Conservation (phyloP, 257 asterid genomes). For the Nicotiana sylvestris region DNA sequence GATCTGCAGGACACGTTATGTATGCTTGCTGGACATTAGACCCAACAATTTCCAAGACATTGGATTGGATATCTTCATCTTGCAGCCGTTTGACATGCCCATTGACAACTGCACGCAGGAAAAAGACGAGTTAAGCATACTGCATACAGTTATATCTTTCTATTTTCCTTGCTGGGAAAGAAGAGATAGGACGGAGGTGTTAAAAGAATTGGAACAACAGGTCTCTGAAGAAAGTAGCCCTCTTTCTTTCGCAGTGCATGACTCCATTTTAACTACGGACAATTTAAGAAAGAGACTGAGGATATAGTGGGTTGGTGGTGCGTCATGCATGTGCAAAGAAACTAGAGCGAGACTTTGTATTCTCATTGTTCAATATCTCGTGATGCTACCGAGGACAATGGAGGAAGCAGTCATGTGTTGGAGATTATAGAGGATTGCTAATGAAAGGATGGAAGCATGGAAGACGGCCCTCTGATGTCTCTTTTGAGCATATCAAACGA, state of each 20-base stretch:
- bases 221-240: background rate
- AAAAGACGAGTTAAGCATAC: background rate
- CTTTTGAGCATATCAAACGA: background rate
- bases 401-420: background rate
- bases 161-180: background rate
- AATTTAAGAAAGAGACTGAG: background rate
- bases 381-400: background rate
- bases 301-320: background rate
- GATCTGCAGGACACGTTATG: constrained; percentile 97
- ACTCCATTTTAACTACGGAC: background rate
- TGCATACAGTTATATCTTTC: background rate
- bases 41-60: constrained; percentile 77
- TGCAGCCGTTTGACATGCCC: constrained; percentile 82
- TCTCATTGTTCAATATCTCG: background rate
- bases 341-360: background rate
- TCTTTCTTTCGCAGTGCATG: background rate
- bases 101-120: constrained; percentile 55
- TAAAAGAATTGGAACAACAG: background rate
- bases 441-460: background rate
- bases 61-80: constrained; percentile 96
- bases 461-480: background rate
- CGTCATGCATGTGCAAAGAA: background rate
- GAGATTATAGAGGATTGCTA: background rate
- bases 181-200: background rate
- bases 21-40: constrained; percentile 78